Evolutionary conservation across 2,329 filamentous ascomycete species (phyloP).

Genomic region (Fusarium tjaetaba): DNA sequence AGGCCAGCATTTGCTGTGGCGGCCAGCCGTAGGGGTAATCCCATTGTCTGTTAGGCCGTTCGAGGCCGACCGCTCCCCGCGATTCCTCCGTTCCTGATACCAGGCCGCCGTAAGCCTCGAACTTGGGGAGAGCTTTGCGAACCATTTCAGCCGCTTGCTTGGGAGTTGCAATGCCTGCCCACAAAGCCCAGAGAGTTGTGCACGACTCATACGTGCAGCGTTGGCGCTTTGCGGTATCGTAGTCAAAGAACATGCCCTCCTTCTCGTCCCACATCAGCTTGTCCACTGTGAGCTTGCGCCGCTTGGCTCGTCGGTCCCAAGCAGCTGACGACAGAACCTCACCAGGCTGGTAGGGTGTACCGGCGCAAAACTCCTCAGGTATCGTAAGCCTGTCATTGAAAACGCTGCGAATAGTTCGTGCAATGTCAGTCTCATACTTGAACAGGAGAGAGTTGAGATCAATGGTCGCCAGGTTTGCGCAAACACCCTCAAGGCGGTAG

Average conservation of each 20-base stretch:
- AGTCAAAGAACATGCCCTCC: conserved; percentile 98
- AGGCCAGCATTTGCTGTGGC: conserved; percentile 97
- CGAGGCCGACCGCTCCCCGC: conserved; percentile 79
- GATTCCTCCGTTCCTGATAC: conserved; percentile 91
- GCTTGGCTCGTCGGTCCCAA: conserved; percentile 90
- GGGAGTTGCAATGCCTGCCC: conserved; percentile 88
- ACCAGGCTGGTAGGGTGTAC: conserved; percentile 69
- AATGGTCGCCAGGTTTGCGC: conserved; percentile 89
- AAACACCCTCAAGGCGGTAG: conserved; percentile 89
- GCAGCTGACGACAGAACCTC: conserved; percentile 82
- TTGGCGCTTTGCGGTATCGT: conserved; percentile 84
- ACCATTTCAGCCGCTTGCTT: conserved; percentile 88
- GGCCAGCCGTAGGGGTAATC: conserved; percentile 99
- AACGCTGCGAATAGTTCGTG: conserved; percentile 81
- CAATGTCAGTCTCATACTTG: conserved; percentile 97
- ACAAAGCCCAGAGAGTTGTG: conserved; percentile 97
- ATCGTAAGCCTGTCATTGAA: conserved; percentile 87
- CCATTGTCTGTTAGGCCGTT: conserved; percentile 96
- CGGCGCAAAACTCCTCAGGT: conserved; percentile 81
- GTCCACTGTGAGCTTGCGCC: conserved; percentile 86
- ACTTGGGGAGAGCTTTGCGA: conserved; percentile 80
- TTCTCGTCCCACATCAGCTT: conserved; percentile 94
- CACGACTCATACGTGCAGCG: conserved; percentile 88
- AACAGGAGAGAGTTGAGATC: conserved; percentile 95
- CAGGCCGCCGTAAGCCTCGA: conserved; percentile 88